Evolutionary conservation across 345 rosid species (phyloP).

Genomic region (Ceriops zippeliana): DNA sequence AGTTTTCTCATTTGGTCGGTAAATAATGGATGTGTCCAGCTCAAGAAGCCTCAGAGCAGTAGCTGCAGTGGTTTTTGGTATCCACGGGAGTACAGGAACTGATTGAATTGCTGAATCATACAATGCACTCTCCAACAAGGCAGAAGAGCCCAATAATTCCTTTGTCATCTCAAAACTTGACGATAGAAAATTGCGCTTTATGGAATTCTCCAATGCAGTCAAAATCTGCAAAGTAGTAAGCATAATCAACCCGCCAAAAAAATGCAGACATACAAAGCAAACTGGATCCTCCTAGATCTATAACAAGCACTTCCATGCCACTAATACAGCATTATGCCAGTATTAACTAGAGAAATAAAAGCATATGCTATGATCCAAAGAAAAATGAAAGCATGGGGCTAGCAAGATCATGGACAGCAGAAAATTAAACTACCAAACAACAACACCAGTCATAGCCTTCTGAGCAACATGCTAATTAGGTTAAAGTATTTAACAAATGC

Average conservation of each 20-base stretch:
- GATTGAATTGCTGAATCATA: constrained; percentile 32
- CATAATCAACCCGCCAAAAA: constrained; percentile 7
- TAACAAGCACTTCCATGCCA: not conserved
- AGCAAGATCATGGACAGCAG: no score
- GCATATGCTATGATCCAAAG: not conserved
- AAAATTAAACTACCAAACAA: no score
- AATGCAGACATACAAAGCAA: not conserved
- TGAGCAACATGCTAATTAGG: no score
- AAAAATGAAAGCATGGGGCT: no score
- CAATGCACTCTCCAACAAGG: constrained; percentile 14
- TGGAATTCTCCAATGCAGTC: constrained; percentile 67
- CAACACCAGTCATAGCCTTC: no score
- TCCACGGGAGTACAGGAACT: constrained; percentile 84
- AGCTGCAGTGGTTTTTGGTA: constrained; percentile 83
- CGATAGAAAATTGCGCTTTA: constrained; percentile 59
- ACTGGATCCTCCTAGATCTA: not conserved
- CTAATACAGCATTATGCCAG: not conserved
- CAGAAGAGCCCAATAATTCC: constrained; percentile 51
- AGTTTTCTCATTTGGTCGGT: constrained; percentile 53
- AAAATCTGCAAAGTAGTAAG: constrained; percentile 49
- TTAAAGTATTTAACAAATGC: no score
- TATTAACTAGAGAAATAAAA: not conserved
- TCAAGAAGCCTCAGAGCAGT: constrained; percentile 83
- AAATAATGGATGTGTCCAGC: constrained; percentile 61
- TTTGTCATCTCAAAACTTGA: constrained; percentile 61